Conservation (phyloP, 495 filamentous ascomycete genomes). For the Penicillium silybi region DNA sequence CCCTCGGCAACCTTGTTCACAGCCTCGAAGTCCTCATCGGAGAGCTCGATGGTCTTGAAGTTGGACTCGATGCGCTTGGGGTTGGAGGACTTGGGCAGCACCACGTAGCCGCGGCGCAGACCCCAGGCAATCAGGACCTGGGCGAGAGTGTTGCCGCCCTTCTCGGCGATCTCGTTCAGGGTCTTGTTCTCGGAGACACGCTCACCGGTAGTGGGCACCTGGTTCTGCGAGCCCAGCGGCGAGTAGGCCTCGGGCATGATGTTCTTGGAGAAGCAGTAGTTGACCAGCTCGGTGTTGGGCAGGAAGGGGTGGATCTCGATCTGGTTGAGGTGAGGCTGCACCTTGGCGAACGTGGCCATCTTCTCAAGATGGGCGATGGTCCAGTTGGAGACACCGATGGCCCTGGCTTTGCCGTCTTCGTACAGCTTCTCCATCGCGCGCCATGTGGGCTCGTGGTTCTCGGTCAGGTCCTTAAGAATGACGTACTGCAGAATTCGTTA, state of each 20-base stretch:
- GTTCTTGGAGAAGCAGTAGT: conserved; percentile 64
- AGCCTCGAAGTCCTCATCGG: conserved; percentile 52
- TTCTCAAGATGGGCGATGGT: conserved; percentile 64
- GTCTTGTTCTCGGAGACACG: conserved; percentile 56
- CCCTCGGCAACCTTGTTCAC: conserved; percentile 58
- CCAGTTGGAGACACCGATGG: conserved; percentile 90
- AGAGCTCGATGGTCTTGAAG: conserved; percentile 57
- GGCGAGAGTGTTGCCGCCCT: conserved; percentile 58
- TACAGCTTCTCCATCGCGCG: conserved; percentile 74
- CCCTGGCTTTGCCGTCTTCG: conserved; percentile 62
- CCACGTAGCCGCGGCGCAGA: conserved; percentile 64
- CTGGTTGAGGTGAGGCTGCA: conserved; percentile 76
- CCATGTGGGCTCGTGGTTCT: conserved; percentile 72
- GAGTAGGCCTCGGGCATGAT: conserved; percentile 76
- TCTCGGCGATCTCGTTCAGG: conserved; percentile 57
- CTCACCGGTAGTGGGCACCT: conserved; percentile 63
- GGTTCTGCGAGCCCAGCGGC: conserved; percentile 63
- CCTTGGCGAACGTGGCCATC: conserved; percentile 61
- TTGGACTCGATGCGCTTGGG: conserved; percentile 61
- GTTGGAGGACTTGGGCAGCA: conserved; percentile 68
- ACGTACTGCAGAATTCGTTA: conserved; percentile 30
- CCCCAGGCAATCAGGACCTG: conserved; percentile 72
- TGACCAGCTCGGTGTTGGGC: conserved; percentile 65
- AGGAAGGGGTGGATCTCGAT: conserved; percentile 94
- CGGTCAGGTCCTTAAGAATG: conserved; percentile 56